Percentiles rank a stretch among this genome's conserved stretches.
Conservation (phyloP, 495 filamentous ascomycete genomes). For the Penicillium pulvis region DNA sequence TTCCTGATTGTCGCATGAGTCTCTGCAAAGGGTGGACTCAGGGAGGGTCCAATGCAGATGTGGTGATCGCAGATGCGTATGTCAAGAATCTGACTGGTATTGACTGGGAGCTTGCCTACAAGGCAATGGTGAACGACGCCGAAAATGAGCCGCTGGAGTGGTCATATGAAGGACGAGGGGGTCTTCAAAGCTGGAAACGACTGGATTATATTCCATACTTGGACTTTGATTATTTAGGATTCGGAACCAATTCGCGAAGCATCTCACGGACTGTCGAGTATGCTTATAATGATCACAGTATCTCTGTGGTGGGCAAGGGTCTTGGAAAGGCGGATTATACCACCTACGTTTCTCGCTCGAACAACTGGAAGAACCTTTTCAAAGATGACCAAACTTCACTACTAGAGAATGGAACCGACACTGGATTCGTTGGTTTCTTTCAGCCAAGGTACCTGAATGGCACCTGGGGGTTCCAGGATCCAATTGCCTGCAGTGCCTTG, state of each 20-base stretch:
- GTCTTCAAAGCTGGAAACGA: constrained; percentile 67
- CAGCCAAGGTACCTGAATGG: constrained; percentile 66
- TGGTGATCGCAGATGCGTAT: constrained; percentile 68
- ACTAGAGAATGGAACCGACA: constrained; percentile 56
- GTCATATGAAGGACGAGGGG: constrained; percentile 70
- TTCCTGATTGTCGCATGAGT: constrained; percentile 69
- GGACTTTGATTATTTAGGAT: constrained; percentile 69
- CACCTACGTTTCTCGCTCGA: constrained; percentile 61
- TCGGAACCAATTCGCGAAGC: constrained; percentile 69
- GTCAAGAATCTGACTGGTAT: constrained; percentile 67
- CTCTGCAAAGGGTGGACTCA: constrained; percentile 75
- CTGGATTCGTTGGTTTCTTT: constrained; percentile 68
- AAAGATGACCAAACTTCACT: constrained; percentile 60
- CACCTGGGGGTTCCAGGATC: constrained; percentile 71
- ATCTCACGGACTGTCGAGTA: constrained; percentile 76
- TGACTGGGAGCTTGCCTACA: constrained; percentile 70
- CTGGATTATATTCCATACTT: constrained; percentile 69
- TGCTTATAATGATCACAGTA: constrained; percentile 74
- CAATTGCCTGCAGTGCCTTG: constrained; percentile 63
- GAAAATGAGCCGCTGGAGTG: constrained; percentile 76
- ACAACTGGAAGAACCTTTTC: constrained; percentile 71
- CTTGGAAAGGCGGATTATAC: constrained; percentile 56
- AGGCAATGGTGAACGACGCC: constrained; percentile 73
- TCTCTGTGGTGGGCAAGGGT: constrained; percentile 59
- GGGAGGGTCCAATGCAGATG: constrained; percentile 77